Evolutionary conservation across 2,329 filamentous ascomycete genomes (phyloP).

Genomic region (Fusarium dimerum): DNA sequence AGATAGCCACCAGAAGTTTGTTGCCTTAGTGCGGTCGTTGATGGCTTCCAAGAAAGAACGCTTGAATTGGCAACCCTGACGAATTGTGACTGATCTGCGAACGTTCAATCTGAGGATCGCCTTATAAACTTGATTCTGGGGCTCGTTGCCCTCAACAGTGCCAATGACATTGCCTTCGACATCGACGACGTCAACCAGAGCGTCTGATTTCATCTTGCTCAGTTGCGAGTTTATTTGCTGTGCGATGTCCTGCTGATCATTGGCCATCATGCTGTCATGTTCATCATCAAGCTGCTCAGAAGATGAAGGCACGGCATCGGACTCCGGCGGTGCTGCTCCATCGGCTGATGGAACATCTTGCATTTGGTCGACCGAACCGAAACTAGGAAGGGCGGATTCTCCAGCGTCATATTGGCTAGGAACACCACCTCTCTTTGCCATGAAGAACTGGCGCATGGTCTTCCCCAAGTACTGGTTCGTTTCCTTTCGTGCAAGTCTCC

Average conservation of each 20-base stretch:
- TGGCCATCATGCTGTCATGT: slow-evolving; percentile 13
- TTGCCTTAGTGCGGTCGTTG: slow-evolving; percentile 43
- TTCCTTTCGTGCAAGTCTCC: slow-evolving; percentile 31
- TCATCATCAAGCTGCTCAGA: slow-evolving; percentile 5
- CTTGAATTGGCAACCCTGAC: slow-evolving; percentile 43
- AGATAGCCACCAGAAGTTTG: slow-evolving; percentile 48
- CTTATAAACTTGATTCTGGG: slow-evolving; percentile 43
- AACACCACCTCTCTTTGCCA: slow-evolving; percentile 30
- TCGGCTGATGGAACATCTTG: slow-evolving; percentile 15
- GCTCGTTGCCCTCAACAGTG: slow-evolving; percentile 37
- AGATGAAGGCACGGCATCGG: slow-evolving; percentile 1
- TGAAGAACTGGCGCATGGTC: slow-evolving; percentile 38
- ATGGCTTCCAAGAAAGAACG: slow-evolving; percentile 41
- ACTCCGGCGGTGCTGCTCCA: slow-evolving; percentile 5
- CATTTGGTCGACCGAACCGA: slow-evolving; percentile 11
- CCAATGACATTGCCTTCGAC: slow-evolving; percentile 40
- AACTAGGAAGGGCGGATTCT: slow-evolving; percentile 14
- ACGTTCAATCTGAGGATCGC: slow-evolving; percentile 40
- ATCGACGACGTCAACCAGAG: slow-evolving; percentile 39
- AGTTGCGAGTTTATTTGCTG: slow-evolving; percentile 7
- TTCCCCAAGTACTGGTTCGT: slow-evolving; percentile 28
- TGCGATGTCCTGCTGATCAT: slow-evolving; percentile 24
- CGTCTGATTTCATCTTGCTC: slow-evolving; percentile 7
- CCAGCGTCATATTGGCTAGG: slow-evolving; percentile 14
- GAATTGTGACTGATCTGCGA: slow-evolving; percentile 42